A percentile compares a stretch with the other conserved stretches of the same genome.
Evolutionary conservation across 352 stramenopile genomes (phyloP).

Genomic region (Phytophthora crassamura): DNA sequence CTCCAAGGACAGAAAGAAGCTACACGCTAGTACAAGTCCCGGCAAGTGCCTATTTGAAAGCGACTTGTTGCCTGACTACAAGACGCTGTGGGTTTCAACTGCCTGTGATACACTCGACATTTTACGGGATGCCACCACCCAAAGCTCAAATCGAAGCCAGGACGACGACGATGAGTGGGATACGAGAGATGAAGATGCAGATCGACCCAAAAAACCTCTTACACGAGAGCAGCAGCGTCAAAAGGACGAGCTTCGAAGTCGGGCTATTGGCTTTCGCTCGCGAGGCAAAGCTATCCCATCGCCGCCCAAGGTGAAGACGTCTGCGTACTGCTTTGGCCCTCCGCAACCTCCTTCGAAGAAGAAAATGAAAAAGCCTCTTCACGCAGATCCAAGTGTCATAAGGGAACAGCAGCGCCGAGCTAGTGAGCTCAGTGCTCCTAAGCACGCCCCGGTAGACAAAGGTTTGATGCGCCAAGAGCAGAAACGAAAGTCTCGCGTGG

Average conservation of each 20-base stretch:
- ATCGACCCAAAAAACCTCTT: constrained; percentile 41
- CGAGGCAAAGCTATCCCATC: constrained; percentile 67
- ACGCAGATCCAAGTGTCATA: constrained; percentile 44
- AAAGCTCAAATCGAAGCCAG: constrained; percentile 15
- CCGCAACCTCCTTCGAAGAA: constrained; percentile 44
- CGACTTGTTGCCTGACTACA: constrained; percentile 42
- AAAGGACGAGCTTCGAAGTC: constrained; percentile 73
- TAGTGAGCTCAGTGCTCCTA: constrained; percentile 70
- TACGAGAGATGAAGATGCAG: constrained; percentile 38
- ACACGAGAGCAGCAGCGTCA: constrained; percentile 68
- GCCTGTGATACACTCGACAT: constrained; percentile 64
- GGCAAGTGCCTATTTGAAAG: constrained; percentile 58
- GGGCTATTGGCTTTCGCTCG: constrained; percentile 62
- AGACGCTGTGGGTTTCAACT: constrained; percentile 56
- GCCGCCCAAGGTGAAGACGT: constrained; percentile 54
- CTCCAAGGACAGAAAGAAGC: constrained; percentile 66
- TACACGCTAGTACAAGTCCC: constrained; percentile 5
- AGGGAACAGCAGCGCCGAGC: constrained; percentile 62
- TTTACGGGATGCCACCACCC: constrained; percentile 45
- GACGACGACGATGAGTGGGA: constrained; percentile 37
- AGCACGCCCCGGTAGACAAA: constrained; percentile 68
- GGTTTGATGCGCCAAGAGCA: constrained; percentile 61
- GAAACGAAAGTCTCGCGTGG: constrained; percentile 62
- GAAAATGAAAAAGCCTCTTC: constrained; percentile 44
- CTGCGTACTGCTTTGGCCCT: constrained; percentile 59